These are phyloP conservation scores for Laguncularia racemosa DNA, from an alignment of 345 rosid genomes.

Conservation along the genomic window DNA sequence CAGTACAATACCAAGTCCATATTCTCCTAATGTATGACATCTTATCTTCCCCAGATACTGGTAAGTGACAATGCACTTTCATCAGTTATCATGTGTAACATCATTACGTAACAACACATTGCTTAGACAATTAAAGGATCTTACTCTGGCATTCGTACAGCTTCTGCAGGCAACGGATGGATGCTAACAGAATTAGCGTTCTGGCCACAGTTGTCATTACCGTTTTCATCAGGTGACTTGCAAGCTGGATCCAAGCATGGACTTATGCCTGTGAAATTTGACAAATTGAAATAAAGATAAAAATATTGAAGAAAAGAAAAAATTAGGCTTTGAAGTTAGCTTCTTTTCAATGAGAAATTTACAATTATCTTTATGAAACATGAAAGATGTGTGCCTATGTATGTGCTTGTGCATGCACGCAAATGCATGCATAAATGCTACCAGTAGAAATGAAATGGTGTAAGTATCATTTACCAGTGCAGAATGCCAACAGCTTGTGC, in stretches of 20 bases:
- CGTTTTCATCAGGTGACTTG: conserved; percentile 34
- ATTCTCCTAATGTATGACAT: no score
- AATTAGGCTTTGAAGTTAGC: neutral
- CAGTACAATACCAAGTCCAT: no score
- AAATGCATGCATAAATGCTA: neutral
- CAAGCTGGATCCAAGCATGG: conserved; percentile 53
- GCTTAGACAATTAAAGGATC: neutral
- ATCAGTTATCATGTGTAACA: no score
- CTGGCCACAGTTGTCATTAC: conserved; percentile 25
- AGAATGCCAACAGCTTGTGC: conserved; percentile 79
- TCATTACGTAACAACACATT: no score
- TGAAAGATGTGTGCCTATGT: neutral
- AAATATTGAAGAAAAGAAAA: conserved; percentile 6
- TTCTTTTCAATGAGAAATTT: neutral
- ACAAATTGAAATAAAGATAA: conserved; percentile 8
- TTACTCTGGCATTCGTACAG: conserved; percentile 26
- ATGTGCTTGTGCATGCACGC: neutral
- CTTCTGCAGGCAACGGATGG: conserved; percentile 42
- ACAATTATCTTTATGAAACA: neutral
- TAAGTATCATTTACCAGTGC: conserved; percentile 56
- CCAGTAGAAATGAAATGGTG: neutral
- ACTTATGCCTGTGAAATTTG: conserved; percentile 36
- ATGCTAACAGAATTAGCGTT: conserved; percentile 34
- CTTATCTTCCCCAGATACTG: no score
- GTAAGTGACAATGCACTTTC: no score